Evolutionary conservation across 805 yeast species (phyloP).

Genomic region (Candida montana): DNA sequence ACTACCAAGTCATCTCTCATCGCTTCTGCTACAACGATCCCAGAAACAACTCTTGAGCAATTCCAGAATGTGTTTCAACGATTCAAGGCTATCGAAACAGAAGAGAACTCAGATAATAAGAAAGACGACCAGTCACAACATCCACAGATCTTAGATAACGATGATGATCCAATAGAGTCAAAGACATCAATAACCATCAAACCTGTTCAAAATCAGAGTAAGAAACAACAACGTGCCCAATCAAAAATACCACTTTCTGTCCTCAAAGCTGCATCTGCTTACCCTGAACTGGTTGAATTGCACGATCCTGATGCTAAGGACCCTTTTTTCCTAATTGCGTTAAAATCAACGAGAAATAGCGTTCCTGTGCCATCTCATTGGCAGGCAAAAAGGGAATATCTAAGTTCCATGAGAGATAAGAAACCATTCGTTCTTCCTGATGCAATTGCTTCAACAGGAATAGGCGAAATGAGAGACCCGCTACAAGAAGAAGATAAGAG

Average conservation of each 20-base stretch:
- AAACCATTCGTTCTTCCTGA: slow-evolving; percentile 74
- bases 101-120: too few species aligned
- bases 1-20: slow-evolving; percentile 9
- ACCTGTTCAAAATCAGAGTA: too few species aligned
- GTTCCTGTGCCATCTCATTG: slow-evolving; percentile 84
- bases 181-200: slow-evolving; percentile 13
- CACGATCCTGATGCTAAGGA: slow-evolving; percentile 79
- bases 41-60: slow-evolving; percentile 29
- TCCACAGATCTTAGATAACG: too few species aligned
- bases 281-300: slow-evolving; percentile 82
- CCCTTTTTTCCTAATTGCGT: slow-evolving; percentile 57
- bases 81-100: slow-evolving; percentile 21
- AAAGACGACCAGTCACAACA: too few species aligned
- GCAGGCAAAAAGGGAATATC: slow-evolving; percentile 71
- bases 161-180: neutral
- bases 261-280: slow-evolving; percentile 52
- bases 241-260: slow-evolving; percentile 61
- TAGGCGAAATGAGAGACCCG: slow-evolving; percentile 76
- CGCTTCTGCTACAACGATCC: slow-evolving; percentile 18
- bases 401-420: slow-evolving; percentile 60
- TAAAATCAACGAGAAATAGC: slow-evolving; percentile 61
- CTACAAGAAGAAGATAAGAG: slow-evolving; percentile 43
- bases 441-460: slow-evolving; percentile 77
- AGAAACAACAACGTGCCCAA: slow-evolving; percentile 45
- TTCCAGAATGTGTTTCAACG: slow-evolving; percentile 31